Evolutionary conservation across 1,284 basidiomycete genomes (phyloP), one percentile per base, ranked within the genome.

Genomic region (Wallemia hederae): DNA sequence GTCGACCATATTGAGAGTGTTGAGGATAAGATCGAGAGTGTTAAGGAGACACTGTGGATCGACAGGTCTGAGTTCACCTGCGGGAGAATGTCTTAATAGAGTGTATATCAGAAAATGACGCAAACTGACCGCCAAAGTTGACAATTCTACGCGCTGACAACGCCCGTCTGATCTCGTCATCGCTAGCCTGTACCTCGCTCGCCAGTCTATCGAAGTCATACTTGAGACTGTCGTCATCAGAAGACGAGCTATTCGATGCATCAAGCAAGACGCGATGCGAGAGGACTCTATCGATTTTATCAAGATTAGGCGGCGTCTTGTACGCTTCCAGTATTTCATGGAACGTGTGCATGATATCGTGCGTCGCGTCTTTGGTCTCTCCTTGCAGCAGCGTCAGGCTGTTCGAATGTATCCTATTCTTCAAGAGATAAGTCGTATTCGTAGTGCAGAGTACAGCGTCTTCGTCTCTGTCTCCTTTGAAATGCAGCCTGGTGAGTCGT

Each of bases 391-490:
- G 76, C 15, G 87, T 74, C 31, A 90, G 73, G 0, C 85, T 81
- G 69, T 94, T 94, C 19, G 88, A 92, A 58, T 91, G 74, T 1
- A 78, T 75, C 7, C 94, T 80, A 0, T 86, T 83, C 62, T 88
- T 80, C 25, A 94, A 72, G 0, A 77, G 69, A 68, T 83, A 94
- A 0, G 89, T 94, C 67, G 78, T 80, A 63, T 80, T 74, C 0
- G 74, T 65, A 0, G 87, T 90, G 68, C 89, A 92, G 2, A 91
- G 72, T 0, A 92, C 87, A 0, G 89, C 89, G 66, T 91, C 84
- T 66, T 92, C 88, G 22, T 76, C 76, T 1, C 78, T 70, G 55
- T 79, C 73, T 0, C 90, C 90, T 68, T 88, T 89, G 71, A 96
- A 82, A 9, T 75, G 75, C 49, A 88, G 69, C 49, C 84, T 85